Conservation (phyloP, 306 rosid species). For the Glycine latifolia region DNA sequence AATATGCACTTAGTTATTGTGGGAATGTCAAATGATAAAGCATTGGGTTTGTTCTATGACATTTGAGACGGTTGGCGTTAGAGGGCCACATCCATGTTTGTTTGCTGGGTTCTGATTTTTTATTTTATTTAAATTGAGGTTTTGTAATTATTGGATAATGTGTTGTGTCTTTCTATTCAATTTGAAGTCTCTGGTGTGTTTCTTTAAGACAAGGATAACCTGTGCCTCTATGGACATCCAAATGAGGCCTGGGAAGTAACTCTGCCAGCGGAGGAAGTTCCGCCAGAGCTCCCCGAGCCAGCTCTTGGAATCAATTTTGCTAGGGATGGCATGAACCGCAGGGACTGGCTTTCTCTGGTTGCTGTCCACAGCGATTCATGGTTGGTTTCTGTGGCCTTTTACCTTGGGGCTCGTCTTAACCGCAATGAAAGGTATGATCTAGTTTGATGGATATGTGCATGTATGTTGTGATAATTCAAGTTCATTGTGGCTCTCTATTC, state of each 20-base stretch:
- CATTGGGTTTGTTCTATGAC: neutral
- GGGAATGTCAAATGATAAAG: neutral
- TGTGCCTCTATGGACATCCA: slow-evolving; percentile 91
- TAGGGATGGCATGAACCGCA: slow-evolving; percentile 93
- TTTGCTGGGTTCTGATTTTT: slow-evolving; percentile 21
- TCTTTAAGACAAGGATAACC: slow-evolving; percentile 85
- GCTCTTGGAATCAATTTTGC: slow-evolving; percentile 98
- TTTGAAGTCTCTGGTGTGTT: slow-evolving; percentile 9
- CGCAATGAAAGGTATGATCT: slow-evolving; percentile 81
- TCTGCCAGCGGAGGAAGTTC: slow-evolving; percentile 94
- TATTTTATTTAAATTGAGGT: neutral
- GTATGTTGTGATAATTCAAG: neutral
- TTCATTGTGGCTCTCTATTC: neutral
- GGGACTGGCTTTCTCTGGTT: slow-evolving; percentile 94
- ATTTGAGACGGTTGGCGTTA: neutral
- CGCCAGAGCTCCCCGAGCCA: slow-evolving; percentile 98
- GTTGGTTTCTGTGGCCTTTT: slow-evolving; percentile 95
- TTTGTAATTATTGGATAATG: slow-evolving; percentile 5
- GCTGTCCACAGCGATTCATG: slow-evolving; percentile 98
- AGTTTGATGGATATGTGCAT: slow-evolving; percentile 10
- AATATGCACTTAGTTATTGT: too few species aligned
- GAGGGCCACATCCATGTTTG: neutral
- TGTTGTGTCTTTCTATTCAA: neutral
- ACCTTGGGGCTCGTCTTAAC: slow-evolving; percentile 92
- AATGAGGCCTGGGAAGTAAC: slow-evolving; percentile 94